Conservation (phyloP, 2,329 filamentous ascomycete species). For the Thermoascus crustaceus region DNA sequence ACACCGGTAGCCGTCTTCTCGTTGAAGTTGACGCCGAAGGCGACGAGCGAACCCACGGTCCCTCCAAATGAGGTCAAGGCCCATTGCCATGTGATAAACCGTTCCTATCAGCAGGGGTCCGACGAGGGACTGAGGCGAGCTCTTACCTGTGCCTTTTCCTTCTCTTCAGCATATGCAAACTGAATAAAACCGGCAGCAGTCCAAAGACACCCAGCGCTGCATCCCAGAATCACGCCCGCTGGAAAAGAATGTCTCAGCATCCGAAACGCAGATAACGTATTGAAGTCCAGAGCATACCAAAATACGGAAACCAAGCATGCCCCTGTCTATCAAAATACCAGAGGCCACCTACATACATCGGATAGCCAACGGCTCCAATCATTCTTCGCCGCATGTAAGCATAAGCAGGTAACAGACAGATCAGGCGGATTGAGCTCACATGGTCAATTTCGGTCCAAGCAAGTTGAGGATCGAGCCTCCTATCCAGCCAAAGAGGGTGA, state of each 20-base stretch:
- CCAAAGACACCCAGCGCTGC: constrained; percentile 11
- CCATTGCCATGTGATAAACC: constrained; percentile 14
- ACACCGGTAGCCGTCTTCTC: constrained; percentile 11
- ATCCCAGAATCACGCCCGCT: constrained; percentile 8
- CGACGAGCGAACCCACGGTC: constrained; percentile 11
- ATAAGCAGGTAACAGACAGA: too few relatives aligned
- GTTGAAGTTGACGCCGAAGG: constrained; percentile 13
- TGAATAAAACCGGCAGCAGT: constrained; percentile 10
- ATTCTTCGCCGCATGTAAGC: background rate
- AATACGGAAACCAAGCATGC: constrained; percentile 13
- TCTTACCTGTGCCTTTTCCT: constrained; percentile 9
- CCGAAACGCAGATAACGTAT: too few relatives aligned
- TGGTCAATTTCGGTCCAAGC: constrained; percentile 10
- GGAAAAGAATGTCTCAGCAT: too few relatives aligned
- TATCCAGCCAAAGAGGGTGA: constrained; percentile 12
- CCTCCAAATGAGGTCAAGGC: constrained; percentile 9
- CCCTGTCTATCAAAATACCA: constrained; percentile 15
- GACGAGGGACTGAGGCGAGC: background rate
- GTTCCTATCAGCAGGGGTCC: background rate
- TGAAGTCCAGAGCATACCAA: too few relatives aligned
- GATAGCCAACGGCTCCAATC: constrained; percentile 13
- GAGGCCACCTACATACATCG: constrained; percentile 13
- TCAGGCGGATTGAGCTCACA: constrained; percentile 1
- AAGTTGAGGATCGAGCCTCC: constrained; percentile 13
- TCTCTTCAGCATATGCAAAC: constrained; percentile 12